Base-by-base conservation (phyloP, 768 basidiomycete genomes). In the Boletus tylopilopsis region DNA sequence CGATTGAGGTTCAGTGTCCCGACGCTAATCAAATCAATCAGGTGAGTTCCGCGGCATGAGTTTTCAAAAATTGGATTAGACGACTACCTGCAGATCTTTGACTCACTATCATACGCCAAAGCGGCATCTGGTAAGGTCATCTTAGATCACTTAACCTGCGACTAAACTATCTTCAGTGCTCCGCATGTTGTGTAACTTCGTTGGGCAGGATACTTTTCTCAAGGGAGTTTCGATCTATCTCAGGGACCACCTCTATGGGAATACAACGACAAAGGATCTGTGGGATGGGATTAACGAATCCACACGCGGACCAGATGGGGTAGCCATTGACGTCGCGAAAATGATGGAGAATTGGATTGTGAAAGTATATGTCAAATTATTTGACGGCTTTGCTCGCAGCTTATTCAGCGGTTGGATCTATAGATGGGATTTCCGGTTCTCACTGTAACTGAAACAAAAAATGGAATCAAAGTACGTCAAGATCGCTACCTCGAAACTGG, bases 261-360 rank as follows among this genome's bases (percentile, higher is more conserved):
- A 92, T 68, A 90, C 85, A 41, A 80, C 84, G 41, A 94, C 93
- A 4, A 79, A 76, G 38, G 89, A 97, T 61, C 76, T 98, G 5
- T 96, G 92, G 89, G 75, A 84, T 47, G 93, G 91, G 25, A 90
- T 97, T 48, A 73, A 79, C 41, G 75, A 79, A 55, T 82, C 92
- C 2, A 88, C 84, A 34, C 85, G 79, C 74, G 56, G 38, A 59
- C 36, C 15, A 24, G 33, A 19, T 36, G 48, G 27, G 9, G 33
- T 34, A 32, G 32, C 78, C 8, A 63, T 84, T 19, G 83, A 96
- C 57, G 77, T 94, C 32, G 75, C 85, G 4, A 75, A 76, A 42
- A 75, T 97, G 58, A 94, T 97, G 90, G 81, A 90, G 50, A 87
- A 86, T 64, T 99, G 94, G 95, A 86, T 92, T 33, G 78, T 81